A percentile compares a stretch with the other conserved stretches of the same genome.
phyloP scores from a whole-genome alignment of 176 grass and related monocot genomes.

The Coix lacrymajobi region DNA sequence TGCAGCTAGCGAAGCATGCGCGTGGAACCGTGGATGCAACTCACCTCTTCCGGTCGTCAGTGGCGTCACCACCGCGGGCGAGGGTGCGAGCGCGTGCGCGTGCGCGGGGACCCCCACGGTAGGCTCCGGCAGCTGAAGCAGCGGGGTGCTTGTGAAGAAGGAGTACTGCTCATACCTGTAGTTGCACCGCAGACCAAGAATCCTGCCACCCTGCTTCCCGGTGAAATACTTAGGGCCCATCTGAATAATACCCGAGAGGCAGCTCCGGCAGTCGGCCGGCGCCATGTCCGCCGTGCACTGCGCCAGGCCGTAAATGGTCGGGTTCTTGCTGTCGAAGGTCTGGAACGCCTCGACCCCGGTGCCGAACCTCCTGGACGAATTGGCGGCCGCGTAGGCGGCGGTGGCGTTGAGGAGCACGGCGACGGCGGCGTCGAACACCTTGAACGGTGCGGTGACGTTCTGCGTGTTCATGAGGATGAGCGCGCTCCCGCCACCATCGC shows the following conservation, averaged over 20 bases:
- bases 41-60: not conserved
- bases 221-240: not conserved
- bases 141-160: not conserved
- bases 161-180: constrained; percentile 13
- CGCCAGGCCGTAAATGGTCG: constrained; percentile 35
- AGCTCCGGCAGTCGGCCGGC: constrained; percentile 13
- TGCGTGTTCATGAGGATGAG: not conserved
- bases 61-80: not conserved
- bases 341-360: constrained; percentile 14
- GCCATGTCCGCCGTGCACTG: constrained; percentile 58
- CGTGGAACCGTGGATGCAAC: not conserved
- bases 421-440: constrained; percentile 23
- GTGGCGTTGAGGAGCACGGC: not conserved
- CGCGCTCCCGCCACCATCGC: not conserved
- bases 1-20: too few species aligned
- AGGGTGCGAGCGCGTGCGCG: not conserved
- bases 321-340: not conserved
- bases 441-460: not conserved
- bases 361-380: constrained; percentile 31
- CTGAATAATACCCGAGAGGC: not conserved
- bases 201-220: not conserved
- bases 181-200: not conserved
- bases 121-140: constrained; percentile 22
- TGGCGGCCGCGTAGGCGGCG: constrained; percentile 20
- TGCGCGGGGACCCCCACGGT: not conserved